Conservation (phyloP, 2,329 filamentous ascomycete species). For the Nemania diffusa region DNA sequence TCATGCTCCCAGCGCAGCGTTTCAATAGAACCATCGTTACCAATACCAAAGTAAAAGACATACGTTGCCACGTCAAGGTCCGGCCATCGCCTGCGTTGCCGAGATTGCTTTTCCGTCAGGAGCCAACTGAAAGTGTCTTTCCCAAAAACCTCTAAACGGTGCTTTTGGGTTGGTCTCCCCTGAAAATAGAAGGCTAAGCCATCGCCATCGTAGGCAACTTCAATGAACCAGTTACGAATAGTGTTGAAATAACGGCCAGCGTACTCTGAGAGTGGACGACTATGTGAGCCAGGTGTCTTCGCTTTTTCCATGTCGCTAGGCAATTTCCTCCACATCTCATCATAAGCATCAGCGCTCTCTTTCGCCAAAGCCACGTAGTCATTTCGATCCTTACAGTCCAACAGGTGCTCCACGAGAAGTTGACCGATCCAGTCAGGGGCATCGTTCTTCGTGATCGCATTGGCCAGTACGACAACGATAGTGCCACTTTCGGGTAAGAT, state of each 20-base stretch:
- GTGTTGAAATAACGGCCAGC: slow-evolving; percentile 4
- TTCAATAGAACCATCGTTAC: background rate
- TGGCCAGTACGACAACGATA: slow-evolving; percentile 3
- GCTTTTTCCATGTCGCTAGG: background rate
- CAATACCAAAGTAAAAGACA: slow-evolving; percentile 1
- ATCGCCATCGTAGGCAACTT: slow-evolving; percentile 1
- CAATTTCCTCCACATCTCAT: slow-evolving; percentile 2
- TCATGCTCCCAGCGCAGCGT: slow-evolving; percentile 11
- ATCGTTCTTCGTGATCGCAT: slow-evolving; percentile 8
- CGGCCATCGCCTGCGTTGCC: background rate
- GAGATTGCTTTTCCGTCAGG: slow-evolving; percentile 1
- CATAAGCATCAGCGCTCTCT: background rate
- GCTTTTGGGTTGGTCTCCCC: background rate
- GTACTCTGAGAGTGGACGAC: background rate
- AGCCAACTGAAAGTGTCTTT: background rate
- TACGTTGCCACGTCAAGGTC: slow-evolving; percentile 13
- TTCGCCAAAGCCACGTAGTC: slow-evolving; percentile 5
- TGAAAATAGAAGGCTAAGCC: slow-evolving; percentile 2
- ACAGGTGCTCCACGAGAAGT: background rate
- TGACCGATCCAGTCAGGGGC: slow-evolving; percentile 1
- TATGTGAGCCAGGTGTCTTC: background rate
- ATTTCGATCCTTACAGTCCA: slow-evolving; percentile 1
- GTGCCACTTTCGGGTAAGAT: background rate
- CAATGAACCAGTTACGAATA: background rate
- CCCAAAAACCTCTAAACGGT: slow-evolving; percentile 1